phyloP scores from a whole-genome alignment of 192 early-diverging fungal genomes.

The Linnemannia zychae region DNA sequence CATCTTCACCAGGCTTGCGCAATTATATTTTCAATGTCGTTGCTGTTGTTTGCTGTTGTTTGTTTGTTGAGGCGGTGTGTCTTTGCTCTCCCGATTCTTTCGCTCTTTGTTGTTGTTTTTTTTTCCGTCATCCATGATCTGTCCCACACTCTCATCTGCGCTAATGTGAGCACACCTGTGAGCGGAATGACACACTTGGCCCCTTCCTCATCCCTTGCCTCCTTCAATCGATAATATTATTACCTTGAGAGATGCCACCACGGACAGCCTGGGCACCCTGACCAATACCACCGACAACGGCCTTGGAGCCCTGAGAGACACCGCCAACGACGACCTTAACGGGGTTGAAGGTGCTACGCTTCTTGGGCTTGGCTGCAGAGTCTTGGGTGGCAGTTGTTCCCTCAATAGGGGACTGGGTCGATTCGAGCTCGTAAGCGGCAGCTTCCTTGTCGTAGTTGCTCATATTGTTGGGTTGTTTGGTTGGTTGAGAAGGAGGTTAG shows the following conservation, averaged over 20 bases:
- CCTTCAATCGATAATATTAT: not conserved
- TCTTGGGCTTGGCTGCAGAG: slow-evolving; percentile 13
- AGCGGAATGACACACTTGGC: too few species aligned
- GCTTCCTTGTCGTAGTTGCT: not conserved
- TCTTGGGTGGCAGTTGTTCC: not conserved
- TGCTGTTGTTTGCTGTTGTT: too few species aligned
- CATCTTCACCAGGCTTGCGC: not conserved
- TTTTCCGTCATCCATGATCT: too few species aligned
- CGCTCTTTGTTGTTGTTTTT: too few species aligned
- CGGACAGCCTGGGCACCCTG: slow-evolving; percentile 33
- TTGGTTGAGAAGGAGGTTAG: not conserved
- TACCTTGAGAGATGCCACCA: slow-evolving; percentile 52
- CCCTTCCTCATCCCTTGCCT: too few species aligned
- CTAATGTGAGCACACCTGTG: too few species aligned
- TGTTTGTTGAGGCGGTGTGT: too few species aligned
- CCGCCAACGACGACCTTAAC: slow-evolving; percentile 37
- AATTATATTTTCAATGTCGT: too few species aligned
- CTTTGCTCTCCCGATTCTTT: too few species aligned
- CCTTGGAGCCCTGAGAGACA: slow-evolving; percentile 23
- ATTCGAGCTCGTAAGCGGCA: slow-evolving; percentile 8
- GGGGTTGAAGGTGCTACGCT: slow-evolving; percentile 24
- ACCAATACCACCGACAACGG: slow-evolving; percentile 16
- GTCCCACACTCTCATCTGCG: not conserved
- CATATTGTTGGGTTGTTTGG: slow-evolving; percentile 1
- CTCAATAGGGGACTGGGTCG: not conserved